phyloP scores from a whole-genome alignment of 345 rosid species.

The Linum usitatissimum region DNA sequence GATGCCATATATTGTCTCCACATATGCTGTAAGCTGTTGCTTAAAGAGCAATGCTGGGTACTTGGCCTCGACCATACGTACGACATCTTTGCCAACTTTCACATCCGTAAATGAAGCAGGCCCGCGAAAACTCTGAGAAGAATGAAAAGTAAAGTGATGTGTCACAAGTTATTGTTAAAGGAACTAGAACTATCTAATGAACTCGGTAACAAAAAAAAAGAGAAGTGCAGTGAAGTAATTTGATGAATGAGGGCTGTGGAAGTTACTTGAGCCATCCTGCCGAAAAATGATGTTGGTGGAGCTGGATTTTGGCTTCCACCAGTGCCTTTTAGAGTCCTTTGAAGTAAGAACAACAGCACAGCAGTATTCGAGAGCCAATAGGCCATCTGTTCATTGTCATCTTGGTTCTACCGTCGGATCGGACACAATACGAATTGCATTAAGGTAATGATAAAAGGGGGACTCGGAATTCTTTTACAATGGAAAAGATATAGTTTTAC shows the following conservation, averaged over 20 bases:
- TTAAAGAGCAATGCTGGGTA: constrained; percentile 11
- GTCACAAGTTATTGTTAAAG: neutral
- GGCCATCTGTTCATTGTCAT: constrained; percentile 7
- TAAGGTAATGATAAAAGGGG: neutral
- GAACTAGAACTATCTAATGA: neutral
- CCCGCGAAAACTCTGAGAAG: constrained; percentile 3
- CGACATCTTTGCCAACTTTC: constrained; percentile 1
- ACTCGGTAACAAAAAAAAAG: neutral
- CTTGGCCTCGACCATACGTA: constrained; percentile 2
- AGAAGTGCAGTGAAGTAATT: neutral
- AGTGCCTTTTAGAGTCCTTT: constrained; percentile 6
- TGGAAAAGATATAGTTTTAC: neutral
- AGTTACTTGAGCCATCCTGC: constrained; percentile 7
- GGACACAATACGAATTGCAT: neutral
- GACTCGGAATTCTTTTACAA: neutral
- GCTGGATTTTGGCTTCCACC: neutral
- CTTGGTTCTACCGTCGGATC: neutral
- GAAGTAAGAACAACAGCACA: constrained; percentile 3
- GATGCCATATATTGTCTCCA: constrained; percentile 8
- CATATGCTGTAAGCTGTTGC: constrained; percentile 10
- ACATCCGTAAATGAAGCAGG: constrained; percentile 3
- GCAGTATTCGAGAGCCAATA: constrained; percentile 11
- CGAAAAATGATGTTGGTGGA: constrained; percentile 7
- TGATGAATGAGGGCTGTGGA: neutral
- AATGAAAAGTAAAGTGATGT: neutral